Percentiles rank a stretch among this genome's conserved stretches.
Evolutionary conservation across 768 basidiomycete genomes (phyloP).

Genomic region (Leccinum rimulosum): DNA sequence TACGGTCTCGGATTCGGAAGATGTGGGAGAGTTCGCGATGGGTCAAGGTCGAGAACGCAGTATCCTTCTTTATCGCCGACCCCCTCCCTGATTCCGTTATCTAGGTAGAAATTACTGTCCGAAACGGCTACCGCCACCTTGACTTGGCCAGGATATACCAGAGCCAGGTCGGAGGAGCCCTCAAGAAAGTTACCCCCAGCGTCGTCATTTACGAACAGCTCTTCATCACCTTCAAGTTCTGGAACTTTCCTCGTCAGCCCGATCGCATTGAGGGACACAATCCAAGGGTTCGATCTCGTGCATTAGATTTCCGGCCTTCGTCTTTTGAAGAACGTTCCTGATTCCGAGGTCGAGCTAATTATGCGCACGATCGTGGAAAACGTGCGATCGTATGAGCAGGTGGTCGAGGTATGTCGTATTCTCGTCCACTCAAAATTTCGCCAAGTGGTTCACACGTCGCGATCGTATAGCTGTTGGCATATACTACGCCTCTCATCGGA

Average conservation of each 20-base stretch:
- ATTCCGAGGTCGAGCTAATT: conserved; percentile 73
- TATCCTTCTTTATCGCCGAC: conserved; percentile 23
- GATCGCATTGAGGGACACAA: conserved; percentile 60
- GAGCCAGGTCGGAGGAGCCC: conserved; percentile 74
- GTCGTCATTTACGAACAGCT: conserved; percentile 79
- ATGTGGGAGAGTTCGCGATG: conserved; percentile 36
- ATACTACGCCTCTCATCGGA: conserved; percentile 69
- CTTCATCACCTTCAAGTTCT: conserved; percentile 80
- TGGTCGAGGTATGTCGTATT: conserved; percentile 65
- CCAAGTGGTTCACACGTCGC: neutral
- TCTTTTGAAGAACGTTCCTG: conserved; percentile 65
- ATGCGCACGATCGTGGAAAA: conserved; percentile 70
- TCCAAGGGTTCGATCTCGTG: conserved; percentile 78
- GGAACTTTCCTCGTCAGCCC: conserved; percentile 73
- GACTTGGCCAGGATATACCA: conserved; percentile 79
- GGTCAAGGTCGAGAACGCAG: conserved; percentile 79
- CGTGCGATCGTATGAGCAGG: conserved; percentile 81
- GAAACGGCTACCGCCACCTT: conserved; percentile 78
- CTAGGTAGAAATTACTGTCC: conserved; percentile 73
- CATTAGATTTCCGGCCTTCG: conserved; percentile 86
- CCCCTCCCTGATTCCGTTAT: neutral
- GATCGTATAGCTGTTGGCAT: conserved; percentile 65
- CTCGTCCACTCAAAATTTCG: neutral
- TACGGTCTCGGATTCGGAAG: conserved; percentile 26
- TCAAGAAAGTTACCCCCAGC: conserved; percentile 73